Percentiles rank a stretch among this genome's conserved stretches.
Conservation (phyloP, 208 protist genomes). For the Angomonas deanei region DNA sequence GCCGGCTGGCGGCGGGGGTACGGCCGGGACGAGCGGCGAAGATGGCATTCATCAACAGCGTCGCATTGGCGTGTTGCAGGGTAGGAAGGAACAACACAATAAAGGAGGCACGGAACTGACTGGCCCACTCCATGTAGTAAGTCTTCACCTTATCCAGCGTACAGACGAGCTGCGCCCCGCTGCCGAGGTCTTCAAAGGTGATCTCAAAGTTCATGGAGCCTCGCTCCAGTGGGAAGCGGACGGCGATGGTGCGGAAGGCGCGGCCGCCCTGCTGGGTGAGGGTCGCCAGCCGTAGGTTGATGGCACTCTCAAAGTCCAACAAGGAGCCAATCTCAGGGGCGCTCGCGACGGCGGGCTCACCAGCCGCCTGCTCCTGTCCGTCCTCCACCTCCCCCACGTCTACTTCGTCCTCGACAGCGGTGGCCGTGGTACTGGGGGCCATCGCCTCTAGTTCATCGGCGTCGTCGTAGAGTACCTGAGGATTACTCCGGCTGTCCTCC, state of each 20-base stretch:
- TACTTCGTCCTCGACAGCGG: conserved; percentile 23
- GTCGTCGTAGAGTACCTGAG: not conserved
- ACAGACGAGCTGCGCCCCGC: conserved; percentile 55
- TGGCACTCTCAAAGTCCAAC: conserved; percentile 69
- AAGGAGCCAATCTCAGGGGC: conserved; percentile 34
- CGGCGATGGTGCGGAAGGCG: conserved; percentile 77
- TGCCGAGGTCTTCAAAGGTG: conserved; percentile 83
- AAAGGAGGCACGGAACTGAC: conserved; percentile 68
- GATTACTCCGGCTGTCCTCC: not conserved
- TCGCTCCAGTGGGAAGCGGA: conserved; percentile 49
- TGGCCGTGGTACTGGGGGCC: not conserved
- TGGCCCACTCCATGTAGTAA: conserved; percentile 70
- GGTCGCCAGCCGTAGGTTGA: conserved; percentile 84
- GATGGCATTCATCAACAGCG: conserved; percentile 70
- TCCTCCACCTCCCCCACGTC: conserved; percentile 42
- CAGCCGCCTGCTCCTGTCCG: not conserved
- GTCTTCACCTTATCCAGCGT: conserved; percentile 54
- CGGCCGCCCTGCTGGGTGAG: conserved; percentile 76
- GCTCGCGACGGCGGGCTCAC: not conserved
- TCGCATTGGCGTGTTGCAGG: conserved; percentile 61
- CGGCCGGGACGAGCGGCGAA: conserved; percentile 24
- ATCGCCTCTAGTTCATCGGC: not conserved
- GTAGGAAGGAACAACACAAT: conserved; percentile 81
- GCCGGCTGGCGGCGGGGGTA: conserved; percentile 20
- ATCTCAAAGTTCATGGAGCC: conserved; percentile 62